Base-by-base conservation (phyloP, 495 filamentous ascomycete genomes). In the Chaetomium tenue region DNA sequence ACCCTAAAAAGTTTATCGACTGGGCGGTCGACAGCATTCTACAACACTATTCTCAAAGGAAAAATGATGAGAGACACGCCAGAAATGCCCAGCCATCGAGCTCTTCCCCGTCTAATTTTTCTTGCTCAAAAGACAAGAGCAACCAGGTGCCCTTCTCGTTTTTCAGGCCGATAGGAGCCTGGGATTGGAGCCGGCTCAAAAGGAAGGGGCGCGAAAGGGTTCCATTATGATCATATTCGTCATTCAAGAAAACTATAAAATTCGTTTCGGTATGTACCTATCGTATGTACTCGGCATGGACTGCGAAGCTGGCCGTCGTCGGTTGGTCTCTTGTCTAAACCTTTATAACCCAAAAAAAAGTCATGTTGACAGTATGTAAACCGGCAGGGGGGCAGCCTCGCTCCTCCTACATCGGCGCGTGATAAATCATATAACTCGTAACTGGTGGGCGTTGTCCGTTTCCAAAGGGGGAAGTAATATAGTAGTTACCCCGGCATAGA, bases 241-340 rank as follows among this genome's bases (percentile, higher is more conserved):
- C 58, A 50, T 60, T 58, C 55, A 26, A 52, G n/a, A 26, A 52
- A 51, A 61, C 47, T 47, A 47, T 44, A 26, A 25, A 25, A 22
- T 58, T 47, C 40, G 39, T 42, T n/a, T 5, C 52, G 61, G 53
- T 63, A 63, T 63, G 52, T 57, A 57, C 55, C 61, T 57, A 57
- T 63, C 61, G 48, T 57, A 30, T 39, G 42, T 53, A 13, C 33
- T 30, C 61, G 23, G 33, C 33, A 22, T 18, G 5, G 40, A 40
- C 59, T 42, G 47, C 33, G 12, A 42, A 28, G 42, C 18, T 46
- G 23, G 33, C 59, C 48, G 48, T 61, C 22, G 59, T 48, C 59
- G 33, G 60, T 44, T 50, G 22, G 30, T 22, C 26, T 63, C 52
- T 57, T 15, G n/a, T 39, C 58, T 39, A 51, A 51, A 28, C 23